Percentiles rank a stretch among this genome's conserved stretches.
Evolutionary conservation across 768 basidiomycete genomes (phyloP).

Genomic region (Psilocybe cubensis): DNA sequence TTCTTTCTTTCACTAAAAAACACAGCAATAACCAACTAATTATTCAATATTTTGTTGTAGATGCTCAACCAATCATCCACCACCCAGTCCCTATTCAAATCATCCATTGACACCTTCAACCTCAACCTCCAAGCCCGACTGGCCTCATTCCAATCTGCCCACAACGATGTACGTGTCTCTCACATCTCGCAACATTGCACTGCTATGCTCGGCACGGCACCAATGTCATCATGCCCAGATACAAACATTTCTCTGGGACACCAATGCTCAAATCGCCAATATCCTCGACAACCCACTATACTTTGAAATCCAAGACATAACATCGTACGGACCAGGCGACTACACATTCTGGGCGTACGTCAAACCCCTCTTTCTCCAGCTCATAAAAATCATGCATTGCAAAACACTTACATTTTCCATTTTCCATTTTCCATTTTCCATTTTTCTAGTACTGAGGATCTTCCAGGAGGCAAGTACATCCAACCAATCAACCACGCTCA

Average conservation of each 20-base stretch:
- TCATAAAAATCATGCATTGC: too few relatives aligned
- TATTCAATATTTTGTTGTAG: constrained; percentile 29
- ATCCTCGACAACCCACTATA: constrained; percentile 49
- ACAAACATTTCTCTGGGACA: constrained; percentile 52
- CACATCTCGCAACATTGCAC: neutral
- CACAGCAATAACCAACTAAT: neutral
- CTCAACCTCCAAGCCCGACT: constrained; percentile 45
- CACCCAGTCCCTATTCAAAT: constrained; percentile 42
- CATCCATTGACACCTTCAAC: constrained; percentile 57
- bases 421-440: too few relatives aligned
- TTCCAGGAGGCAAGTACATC: constrained; percentile 56
- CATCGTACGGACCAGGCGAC: constrained; percentile 44
- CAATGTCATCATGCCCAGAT: constrained; percentile 45
- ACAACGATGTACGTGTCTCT: constrained; percentile 44
- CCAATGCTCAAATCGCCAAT: constrained; percentile 49
- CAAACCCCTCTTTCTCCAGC: too few relatives aligned
- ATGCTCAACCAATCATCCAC: constrained; percentile 48
- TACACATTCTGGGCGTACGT: constrained; percentile 60
- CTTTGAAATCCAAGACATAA: constrained; percentile 61
- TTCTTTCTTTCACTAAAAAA: constrained; percentile 20
- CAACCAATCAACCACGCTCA: neutral
- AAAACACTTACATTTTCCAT: too few relatives aligned
- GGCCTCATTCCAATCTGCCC: constrained; percentile 42
- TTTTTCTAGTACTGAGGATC: constrained; percentile 55
- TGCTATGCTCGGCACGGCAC: too few relatives aligned